Conservation (phyloP, 306 rosid genomes). For the Cyclanthera cordifolia region DNA sequence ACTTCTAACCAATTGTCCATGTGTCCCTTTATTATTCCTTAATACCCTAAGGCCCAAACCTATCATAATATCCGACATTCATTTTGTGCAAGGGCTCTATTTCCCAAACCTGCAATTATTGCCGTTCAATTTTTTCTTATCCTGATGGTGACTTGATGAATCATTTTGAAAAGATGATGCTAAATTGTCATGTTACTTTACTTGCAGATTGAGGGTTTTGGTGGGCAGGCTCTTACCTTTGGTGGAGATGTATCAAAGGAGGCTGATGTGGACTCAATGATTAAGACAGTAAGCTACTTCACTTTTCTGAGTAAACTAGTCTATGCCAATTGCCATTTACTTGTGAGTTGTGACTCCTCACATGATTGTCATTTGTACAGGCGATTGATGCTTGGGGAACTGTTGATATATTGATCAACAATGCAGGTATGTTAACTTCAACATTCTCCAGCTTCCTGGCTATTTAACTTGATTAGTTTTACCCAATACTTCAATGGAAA, state of each 20-base stretch:
- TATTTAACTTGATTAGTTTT: not conserved
- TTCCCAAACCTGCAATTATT: not conserved
- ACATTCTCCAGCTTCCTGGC: not conserved
- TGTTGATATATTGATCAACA: conserved; percentile 74
- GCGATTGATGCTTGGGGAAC: conserved; percentile 95
- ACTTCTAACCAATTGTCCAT: no score
- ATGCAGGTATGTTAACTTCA: conserved; percentile 44
- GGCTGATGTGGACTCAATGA: conserved; percentile 75
- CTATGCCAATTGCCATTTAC: conserved; percentile 20
- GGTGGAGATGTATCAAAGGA: conserved; percentile 91
- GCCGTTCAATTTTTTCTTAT: not conserved
- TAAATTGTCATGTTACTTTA: conserved; percentile 14
- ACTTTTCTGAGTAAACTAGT: conserved; percentile 10
- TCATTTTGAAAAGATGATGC: not conserved
- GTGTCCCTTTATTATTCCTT: no score
- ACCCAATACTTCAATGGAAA: conserved; percentile 19
- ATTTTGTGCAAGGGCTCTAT: not conserved
- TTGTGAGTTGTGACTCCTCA: conserved; percentile 18
- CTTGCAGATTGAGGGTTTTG: conserved; percentile 63
- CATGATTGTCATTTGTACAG: conserved; percentile 39
- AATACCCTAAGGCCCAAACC: no score
- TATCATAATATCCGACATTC: no score
- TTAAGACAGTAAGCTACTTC: conserved; percentile 57
- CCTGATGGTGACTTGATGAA: not conserved
- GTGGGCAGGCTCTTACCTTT: conserved; percentile 76